These are phyloP conservation scores for Stagonosporopsis cucurbitacearum DNA, from an alignment of 2,329 filamentous ascomycete genomes.

Conservation along the genomic window DNA sequence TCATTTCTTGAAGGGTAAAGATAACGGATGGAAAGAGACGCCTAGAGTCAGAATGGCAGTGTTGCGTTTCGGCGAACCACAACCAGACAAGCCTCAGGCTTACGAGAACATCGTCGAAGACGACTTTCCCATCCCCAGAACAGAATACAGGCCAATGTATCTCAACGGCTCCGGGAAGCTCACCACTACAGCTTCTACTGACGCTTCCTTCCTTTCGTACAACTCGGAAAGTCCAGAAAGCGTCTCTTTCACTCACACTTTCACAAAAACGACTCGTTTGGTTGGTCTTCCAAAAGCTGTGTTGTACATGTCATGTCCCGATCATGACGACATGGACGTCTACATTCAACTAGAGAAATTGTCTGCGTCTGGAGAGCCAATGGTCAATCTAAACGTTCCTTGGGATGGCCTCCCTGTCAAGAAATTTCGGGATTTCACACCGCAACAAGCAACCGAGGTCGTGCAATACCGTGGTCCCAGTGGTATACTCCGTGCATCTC, in stretches of 20 bases:
- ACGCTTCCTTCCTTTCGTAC: not conserved
- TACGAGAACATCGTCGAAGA: not conserved
- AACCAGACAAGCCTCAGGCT: not conserved
- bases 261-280: slow-evolving; percentile 39
- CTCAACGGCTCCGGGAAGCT: not conserved
- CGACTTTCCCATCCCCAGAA: not conserved
- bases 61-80: slow-evolving; percentile 30
- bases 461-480: not conserved
- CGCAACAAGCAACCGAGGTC: not conserved
- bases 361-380: slow-evolving; percentile 50
- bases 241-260: not conserved
- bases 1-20: slow-evolving; percentile 51
- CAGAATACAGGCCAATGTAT: not conserved
- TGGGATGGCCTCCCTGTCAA: not conserved
- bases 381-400: slow-evolving; percentile 55
- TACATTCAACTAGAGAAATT: slow-evolving; percentile 55
- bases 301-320: slow-evolving; percentile 54
- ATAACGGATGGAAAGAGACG: slow-evolving; percentile 58
- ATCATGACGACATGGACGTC: slow-evolving; percentile 54
- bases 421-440: not conserved
- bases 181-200: not conserved
- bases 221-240: not conserved
- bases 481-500: not conserved
- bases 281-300: slow-evolving; percentile 57
- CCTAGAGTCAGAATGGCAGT: slow-evolving; percentile 53